Conservation (phyloP, 2,329 filamentous ascomycete species). For the Fusarium bulbicola region DNA sequence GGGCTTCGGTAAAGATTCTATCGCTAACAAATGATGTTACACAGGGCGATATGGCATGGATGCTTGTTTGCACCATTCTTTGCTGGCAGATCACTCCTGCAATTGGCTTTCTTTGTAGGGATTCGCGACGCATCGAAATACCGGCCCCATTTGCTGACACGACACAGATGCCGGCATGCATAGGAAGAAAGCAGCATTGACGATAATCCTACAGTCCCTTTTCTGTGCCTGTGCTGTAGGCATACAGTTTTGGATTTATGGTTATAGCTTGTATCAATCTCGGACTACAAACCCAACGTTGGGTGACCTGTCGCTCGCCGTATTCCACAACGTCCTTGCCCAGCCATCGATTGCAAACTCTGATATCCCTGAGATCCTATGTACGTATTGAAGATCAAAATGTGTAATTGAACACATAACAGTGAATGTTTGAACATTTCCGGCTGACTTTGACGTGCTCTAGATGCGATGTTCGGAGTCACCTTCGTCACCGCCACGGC, state of each 20-base stretch:
- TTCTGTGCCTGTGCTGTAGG: constrained; percentile 56
- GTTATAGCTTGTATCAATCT: constrained; percentile 54
- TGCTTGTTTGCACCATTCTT: constrained; percentile 50
- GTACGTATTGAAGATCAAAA: no score
- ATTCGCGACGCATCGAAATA: no score
- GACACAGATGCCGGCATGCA: constrained; percentile 49
- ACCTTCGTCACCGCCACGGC: constrained; percentile 52
- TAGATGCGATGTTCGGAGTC: constrained; percentile 48
- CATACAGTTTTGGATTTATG: constrained; percentile 59
- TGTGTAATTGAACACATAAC: neutral
- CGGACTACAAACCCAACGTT: constrained; percentile 48
- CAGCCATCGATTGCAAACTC: constrained; percentile 49
- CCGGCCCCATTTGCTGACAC: neutral
- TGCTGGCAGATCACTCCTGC: constrained; percentile 53
- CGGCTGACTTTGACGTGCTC: neutral
- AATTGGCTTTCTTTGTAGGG: constrained; percentile 48
- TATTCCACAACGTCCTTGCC: constrained; percentile 49
- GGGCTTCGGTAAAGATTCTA: fast-evolving
- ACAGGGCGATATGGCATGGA: constrained; percentile 55
- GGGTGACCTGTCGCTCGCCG: constrained; percentile 49
- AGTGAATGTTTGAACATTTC: no score
- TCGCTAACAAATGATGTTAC: neutral
- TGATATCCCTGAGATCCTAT: constrained; percentile 50
- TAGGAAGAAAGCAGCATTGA: constrained; percentile 51
- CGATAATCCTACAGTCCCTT: constrained; percentile 58